Percentiles rank a stretch among this genome's conserved stretches.
Evolutionary conservation across 768 basidiomycete species (phyloP).

Genomic region (Tricholoma sp.): DNA sequence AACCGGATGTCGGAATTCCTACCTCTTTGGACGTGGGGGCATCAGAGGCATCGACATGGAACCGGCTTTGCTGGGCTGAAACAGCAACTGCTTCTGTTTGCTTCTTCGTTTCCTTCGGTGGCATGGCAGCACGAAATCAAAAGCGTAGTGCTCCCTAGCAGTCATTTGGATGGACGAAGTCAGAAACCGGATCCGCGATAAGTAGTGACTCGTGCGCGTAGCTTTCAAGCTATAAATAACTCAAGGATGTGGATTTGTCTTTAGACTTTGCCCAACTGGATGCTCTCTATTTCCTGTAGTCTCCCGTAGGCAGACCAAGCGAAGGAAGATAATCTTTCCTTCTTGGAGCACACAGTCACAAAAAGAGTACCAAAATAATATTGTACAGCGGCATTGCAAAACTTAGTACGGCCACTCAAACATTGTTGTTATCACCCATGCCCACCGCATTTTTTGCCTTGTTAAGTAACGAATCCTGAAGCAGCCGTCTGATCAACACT

Average conservation of each 20-base stretch:
- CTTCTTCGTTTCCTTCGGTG: conserved; percentile 10
- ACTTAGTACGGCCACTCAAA: neutral
- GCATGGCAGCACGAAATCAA: conserved; percentile 1
- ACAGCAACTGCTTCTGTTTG: conserved; percentile 24
- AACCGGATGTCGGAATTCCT: neutral
- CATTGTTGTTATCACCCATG: conserved; percentile 26
- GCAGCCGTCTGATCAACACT: neutral
- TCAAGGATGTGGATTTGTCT: too few relatives aligned
- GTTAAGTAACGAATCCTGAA: conserved; percentile 36
- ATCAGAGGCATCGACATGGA: conserved; percentile 43
- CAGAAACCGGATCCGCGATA: neutral
- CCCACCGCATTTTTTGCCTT: conserved; percentile 53
- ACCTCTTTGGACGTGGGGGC: conserved; percentile 23
- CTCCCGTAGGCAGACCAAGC: too few relatives aligned
- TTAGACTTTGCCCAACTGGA: too few relatives aligned
- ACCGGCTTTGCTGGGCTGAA: conserved; percentile 43
- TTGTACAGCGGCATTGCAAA: neutral
- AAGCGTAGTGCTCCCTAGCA: neutral
- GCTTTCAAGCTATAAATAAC: too few relatives aligned
- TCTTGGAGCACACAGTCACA: too few relatives aligned
- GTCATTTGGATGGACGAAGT: neutral
- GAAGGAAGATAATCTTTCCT: too few relatives aligned
- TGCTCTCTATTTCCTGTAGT: too few relatives aligned
- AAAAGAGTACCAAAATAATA: too few relatives aligned
- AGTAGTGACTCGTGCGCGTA: too few relatives aligned